Evolutionary conservation across 352 stramenopile genomes (phyloP).

Genomic region (Sclerospora graminicola): DNA sequence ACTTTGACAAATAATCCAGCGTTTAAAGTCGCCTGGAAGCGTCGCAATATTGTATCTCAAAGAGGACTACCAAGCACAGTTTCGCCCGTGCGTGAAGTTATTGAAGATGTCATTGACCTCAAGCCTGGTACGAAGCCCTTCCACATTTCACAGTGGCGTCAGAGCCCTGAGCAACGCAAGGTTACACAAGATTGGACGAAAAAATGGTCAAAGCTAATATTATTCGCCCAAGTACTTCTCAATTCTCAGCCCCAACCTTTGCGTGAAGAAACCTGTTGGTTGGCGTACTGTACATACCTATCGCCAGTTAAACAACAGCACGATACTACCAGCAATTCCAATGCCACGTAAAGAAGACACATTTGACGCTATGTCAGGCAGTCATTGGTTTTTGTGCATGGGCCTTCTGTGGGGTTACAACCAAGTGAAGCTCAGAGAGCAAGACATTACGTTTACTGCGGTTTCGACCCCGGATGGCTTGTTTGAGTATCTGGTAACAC

Average conservation of each 20-base stretch:
- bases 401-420: slow-evolving; percentile 3
- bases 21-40: neutral
- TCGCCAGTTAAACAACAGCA: neutral
- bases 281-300: slow-evolving; percentile 2
- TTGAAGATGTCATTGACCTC: slow-evolving; percentile 4
- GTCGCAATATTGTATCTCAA: neutral
- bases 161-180: neutral
- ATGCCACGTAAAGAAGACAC: slow-evolving; percentile 3
- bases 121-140: neutral
- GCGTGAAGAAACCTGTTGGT: slow-evolving; percentile 3
- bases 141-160: slow-evolving; percentile 1
- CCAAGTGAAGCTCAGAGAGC: slow-evolving; percentile 2
- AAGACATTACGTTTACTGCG: slow-evolving; percentile 3
- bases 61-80: slow-evolving; percentile 1
- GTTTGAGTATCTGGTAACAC: slow-evolving; percentile 1
- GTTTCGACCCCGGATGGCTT: slow-evolving; percentile 1
- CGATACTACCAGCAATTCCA: neutral
- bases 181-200: neutral
- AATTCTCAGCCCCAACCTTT: neutral
- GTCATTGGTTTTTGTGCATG: slow-evolving; percentile 1
- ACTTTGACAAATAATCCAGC: neutral
- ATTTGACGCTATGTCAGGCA: neutral
- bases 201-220: slow-evolving; percentile 1
- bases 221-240: neutral
- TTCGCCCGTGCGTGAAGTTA: neutral